A percentile compares a stretch with the other conserved stretches of the same genome.
Evolutionary conservation across 768 basidiomycete species (phyloP).

Genomic region (Podaxis rugospora): DNA sequence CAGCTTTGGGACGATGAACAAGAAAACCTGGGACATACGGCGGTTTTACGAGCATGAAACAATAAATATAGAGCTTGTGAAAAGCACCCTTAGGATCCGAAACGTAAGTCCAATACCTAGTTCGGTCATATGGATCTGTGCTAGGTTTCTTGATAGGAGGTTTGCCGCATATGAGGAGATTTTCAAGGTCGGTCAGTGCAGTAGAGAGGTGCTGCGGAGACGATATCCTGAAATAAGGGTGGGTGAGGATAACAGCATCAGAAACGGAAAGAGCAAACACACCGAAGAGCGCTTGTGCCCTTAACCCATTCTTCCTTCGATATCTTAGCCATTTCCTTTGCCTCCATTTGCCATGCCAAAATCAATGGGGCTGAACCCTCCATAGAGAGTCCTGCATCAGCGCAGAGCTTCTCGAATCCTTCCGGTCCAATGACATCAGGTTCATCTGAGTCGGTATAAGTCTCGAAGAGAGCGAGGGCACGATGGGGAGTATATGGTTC

Average conservation of each 20-base stretch:
- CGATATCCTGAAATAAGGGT: conserved; percentile 26
- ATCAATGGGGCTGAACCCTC: conserved; percentile 71
- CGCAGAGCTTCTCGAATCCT: conserved; percentile 69
- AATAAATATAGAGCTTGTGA: conserved; percentile 62
- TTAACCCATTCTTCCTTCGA: conserved; percentile 66
- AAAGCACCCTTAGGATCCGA: conserved; percentile 50
- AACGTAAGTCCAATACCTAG: conserved; percentile 46
- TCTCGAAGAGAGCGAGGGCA: conserved; percentile 52
- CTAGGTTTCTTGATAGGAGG: conserved; percentile 33
- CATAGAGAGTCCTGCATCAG: conserved; percentile 64
- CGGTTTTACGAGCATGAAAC: conserved; percentile 67
- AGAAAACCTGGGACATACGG: conserved; percentile 42
- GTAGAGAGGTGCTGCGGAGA: conserved; percentile 44
- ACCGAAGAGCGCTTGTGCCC: conserved; percentile 40
- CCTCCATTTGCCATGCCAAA: conserved; percentile 69
- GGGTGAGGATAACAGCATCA: background rate
- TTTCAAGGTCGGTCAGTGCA: conserved; percentile 58
- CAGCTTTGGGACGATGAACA: background rate
- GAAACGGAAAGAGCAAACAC: conserved; percentile 12
- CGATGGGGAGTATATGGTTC: conserved; percentile 49
- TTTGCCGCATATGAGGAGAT: conserved; percentile 51
- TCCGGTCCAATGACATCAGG: conserved; percentile 62
- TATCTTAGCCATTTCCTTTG: conserved; percentile 71
- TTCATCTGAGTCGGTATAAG: conserved; percentile 55
- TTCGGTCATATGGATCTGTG: conserved; percentile 53